Percentiles rank a stretch among this genome's conserved stretches.
Conservation (phyloP, 2,329 filamentous ascomycete genomes). For the Lachnellula occidentalis region DNA sequence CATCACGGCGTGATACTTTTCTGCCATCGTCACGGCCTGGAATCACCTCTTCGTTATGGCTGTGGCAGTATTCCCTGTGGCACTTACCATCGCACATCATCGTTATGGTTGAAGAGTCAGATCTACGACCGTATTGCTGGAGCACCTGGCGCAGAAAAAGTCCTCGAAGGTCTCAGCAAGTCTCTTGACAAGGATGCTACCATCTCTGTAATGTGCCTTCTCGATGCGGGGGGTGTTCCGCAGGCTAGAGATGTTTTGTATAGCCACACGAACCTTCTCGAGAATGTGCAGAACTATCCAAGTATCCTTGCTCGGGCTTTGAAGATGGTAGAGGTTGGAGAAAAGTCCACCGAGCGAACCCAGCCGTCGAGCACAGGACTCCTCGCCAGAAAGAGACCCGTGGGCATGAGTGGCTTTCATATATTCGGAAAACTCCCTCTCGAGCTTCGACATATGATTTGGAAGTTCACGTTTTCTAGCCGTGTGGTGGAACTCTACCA, state of each 20-base stretch:
- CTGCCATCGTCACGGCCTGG: too few relatives aligned
- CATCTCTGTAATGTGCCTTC: background rate
- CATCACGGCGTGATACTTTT: too few relatives aligned
- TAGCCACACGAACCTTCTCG: background rate
- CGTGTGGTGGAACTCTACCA: background rate
- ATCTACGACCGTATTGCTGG: background rate
- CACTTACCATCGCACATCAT: too few relatives aligned
- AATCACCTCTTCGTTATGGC: too few relatives aligned
- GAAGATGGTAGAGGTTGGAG: background rate
- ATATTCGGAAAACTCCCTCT: background rate
- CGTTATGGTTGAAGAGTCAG: too few relatives aligned
- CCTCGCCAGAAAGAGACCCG: background rate
- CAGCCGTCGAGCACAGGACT: background rate
- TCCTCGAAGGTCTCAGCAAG: background rate
- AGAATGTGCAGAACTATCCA: background rate
- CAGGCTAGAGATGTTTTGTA: background rate
- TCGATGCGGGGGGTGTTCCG: background rate
- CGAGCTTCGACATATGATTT: background rate
- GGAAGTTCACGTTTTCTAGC: background rate
- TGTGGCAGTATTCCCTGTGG: too few relatives aligned
- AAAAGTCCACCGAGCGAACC: background rate
- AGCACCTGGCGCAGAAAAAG: background rate
- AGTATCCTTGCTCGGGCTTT: background rate
- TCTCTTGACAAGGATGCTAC: background rate
- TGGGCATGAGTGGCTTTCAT: background rate